These are phyloP conservation scores for Tetraselmis chui DNA, from an alignment of 139 green algal genomes.

Conservation along the genomic window DNA sequence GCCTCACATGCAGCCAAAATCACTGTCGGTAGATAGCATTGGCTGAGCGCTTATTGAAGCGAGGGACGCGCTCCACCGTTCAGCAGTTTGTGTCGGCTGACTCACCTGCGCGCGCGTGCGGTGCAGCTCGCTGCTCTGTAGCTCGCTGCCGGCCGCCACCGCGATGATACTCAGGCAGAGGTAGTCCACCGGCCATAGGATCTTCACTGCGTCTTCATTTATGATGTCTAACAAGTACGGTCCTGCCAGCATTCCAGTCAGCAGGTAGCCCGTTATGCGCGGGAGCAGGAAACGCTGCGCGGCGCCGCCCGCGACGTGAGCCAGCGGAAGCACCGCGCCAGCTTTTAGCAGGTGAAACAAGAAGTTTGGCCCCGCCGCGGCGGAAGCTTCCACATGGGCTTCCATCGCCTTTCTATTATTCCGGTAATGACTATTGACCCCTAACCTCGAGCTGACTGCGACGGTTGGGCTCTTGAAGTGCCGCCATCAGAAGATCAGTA, in stretches of 20 bases:
- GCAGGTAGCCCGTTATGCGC: slow-evolving; percentile 69
- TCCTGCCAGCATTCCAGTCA: slow-evolving; percentile 59
- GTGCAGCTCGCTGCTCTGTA: slow-evolving; percentile 54
- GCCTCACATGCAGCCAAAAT: too few relatives aligned
- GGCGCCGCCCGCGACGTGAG: not conserved
- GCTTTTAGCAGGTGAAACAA: not conserved
- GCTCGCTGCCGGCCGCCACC: slow-evolving; percentile 67
- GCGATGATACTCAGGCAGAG: slow-evolving; percentile 70
- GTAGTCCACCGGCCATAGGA: slow-evolving; percentile 41
- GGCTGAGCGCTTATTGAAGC: too few relatives aligned
- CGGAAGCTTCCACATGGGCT: too few relatives aligned
- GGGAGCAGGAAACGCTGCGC: slow-evolving; percentile 19
- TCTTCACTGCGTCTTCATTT: slow-evolving; percentile 25
- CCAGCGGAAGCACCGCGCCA: not conserved
- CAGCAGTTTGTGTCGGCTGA: not conserved
- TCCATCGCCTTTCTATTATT: too few relatives aligned
- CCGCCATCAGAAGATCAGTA: too few relatives aligned
- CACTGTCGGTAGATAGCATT: too few relatives aligned
- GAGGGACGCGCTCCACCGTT: too few relatives aligned
- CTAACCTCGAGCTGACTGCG: too few relatives aligned
- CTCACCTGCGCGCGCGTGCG: slow-evolving; percentile 47
- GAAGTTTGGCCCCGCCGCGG: too few relatives aligned
- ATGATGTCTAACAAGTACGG: slow-evolving; percentile 55
- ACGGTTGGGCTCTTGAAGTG: too few relatives aligned
- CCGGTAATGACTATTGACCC: too few relatives aligned